Base-by-base conservation (phyloP, 2,329 filamentous ascomycete species). In the Arthrobotrys musiformis region DNA sequence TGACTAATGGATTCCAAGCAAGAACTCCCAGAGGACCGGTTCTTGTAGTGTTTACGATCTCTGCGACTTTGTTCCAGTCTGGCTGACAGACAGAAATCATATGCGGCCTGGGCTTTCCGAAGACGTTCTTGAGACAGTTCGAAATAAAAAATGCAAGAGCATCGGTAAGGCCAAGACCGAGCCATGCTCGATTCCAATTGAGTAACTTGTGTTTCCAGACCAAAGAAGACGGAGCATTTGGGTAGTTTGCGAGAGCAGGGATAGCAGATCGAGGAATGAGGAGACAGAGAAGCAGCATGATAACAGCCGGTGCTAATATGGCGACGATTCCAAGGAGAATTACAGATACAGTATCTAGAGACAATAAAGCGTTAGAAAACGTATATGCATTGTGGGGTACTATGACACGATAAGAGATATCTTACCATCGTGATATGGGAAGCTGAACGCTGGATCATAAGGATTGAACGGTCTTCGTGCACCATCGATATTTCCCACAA, bases 101-200 rank as follows among this genome's bases (percentile, higher is more conserved):
- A 83, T 91, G 88, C 1, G 90, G 90, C 54, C 90, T 84, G 8
- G 89, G 89, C 81, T 89, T 90, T 42, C 89, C 90, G 78, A 89
- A 87, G 1, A 91, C 80, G 66, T 88, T 93, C 87, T 97, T 97
- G 86, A 97, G 89, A 61, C 91, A 92, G 80, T 93, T 90, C 0
- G 93, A 94, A 81, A 96, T 89, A 83, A 95, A 89, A 85, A 92
- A 96, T 3, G 91, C 88, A 1, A 89, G 86, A 1, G 90, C 89
- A 8, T 93, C 85, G 1, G 92, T 89, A 17, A 97, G 86, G 0
- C 87, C 92, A 1, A 97, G 86, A 0, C 94, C 94, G 81, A 97
- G 89, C 89, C 91, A 93, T 73, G 92, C 93, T 1, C 89, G 90
- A 82, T 97, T 93, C 83, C 92, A 90, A 83, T 97, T 94, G 93